A percentile compares a stretch with the other conserved stretches of the same genome.
Conservation (phyloP, 192 early-diverging fungal genomes). For the Borealophlyctis nickersoniae region DNA sequence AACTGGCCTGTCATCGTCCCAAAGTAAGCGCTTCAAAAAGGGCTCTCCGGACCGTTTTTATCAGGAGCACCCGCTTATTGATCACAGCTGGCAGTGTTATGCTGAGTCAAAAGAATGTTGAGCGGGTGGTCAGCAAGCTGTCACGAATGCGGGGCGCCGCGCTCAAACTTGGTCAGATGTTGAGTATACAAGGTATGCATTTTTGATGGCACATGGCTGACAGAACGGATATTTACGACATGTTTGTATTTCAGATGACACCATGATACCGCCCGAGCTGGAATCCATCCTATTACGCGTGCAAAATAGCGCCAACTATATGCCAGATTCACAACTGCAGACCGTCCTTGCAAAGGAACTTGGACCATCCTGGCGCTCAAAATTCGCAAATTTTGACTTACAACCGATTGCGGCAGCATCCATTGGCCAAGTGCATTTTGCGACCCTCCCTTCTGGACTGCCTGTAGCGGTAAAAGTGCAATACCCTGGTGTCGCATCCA, state of each 20-base stretch:
- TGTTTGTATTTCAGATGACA: conserved; percentile 25
- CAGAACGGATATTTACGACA: background rate
- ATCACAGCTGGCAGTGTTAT: conserved; percentile 1
- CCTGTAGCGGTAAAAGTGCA: conserved; percentile 89
- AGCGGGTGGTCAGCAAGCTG: conserved; percentile 80
- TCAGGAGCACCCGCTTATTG: background rate
- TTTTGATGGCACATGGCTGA: background rate
- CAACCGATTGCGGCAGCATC: conserved; percentile 83
- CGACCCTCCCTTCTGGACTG: conserved; percentile 41
- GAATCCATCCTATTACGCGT: conserved; percentile 79
- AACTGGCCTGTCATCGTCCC: conserved; percentile 45
- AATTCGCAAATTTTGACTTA: conserved; percentile 69
- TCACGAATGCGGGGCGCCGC: conserved; percentile 95
- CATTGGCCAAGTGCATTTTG: conserved; percentile 51
- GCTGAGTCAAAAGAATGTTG: conserved; percentile 68
- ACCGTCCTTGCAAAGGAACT: conserved; percentile 65
- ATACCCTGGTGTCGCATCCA: conserved; percentile 88
- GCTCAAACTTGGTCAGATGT: conserved; percentile 95
- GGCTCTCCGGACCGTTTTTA: background rate
- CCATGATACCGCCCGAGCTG: conserved; percentile 72
- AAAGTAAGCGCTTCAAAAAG: background rate
- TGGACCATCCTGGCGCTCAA: conserved; percentile 66
- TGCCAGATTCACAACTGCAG: conserved; percentile 85
- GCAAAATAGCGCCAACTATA: conserved; percentile 93
- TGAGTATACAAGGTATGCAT: conserved; percentile 83